Evolutionary conservation across 2,329 filamentous ascomycete genomes (phyloP), one percentile per base, ranked within the genome.

Genomic region (Colletotrichum gigasporum): DNA sequence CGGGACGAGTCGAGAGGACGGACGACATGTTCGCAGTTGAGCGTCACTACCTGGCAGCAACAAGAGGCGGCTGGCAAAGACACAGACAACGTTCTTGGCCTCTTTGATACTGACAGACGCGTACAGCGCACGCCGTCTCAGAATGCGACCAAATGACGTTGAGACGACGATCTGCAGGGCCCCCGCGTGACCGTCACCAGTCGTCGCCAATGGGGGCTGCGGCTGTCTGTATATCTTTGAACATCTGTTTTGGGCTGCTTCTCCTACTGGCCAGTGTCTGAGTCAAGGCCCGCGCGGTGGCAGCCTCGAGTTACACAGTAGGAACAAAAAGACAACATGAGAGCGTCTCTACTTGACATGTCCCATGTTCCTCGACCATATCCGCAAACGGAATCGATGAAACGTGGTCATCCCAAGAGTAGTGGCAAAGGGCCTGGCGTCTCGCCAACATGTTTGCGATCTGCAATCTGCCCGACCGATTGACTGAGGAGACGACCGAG

Each of bases 121-220:
- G 9, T 37, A 12, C 22, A 54, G 14, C 24, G 18, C 14, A 48
- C n/a, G 35, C 24, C 39, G 48, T 48, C 52, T 62, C 52, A 50
- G 28, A 50, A 44, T 62, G 42, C 41, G 58, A 37, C 32, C 24
- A 30, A 55, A 61, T 47, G 32, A 39, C 24, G 32, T 10, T 14
- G 18, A 26, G 24, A 24, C 5, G 28, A 16, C 26, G 20, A 42
- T 50, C 26, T 35, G 34, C 20, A 37, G 12, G 20, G 34, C 12
- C 16, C 14, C 58, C 32, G 18, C n/a, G n/a, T 24, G 30, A 22
- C 30, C 16, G 41, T 55, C 41, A 54, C 12, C 16, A n/a, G 11
- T 16, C 47, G 45, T 50, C 45, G 14, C 16, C 9, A 5, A 24
- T 11, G 16, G 16, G 12, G 45, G 30, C 30, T 34, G 18, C 24